Base-by-base conservation (phyloP, 306 rosid species). In the Vicia sativa region DNA sequence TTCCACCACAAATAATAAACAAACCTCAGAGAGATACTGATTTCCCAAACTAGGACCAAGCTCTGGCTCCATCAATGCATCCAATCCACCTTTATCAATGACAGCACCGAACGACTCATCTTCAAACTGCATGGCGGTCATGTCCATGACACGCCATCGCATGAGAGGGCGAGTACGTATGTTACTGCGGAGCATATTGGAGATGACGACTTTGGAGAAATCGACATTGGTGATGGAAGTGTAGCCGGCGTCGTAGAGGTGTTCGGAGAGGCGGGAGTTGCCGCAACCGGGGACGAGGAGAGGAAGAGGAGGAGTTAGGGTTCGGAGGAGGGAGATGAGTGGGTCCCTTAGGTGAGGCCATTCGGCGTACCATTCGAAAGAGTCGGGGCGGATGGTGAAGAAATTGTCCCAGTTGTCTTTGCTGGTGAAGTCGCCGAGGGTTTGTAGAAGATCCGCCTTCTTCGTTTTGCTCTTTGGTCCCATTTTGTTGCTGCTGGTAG, bases 81-180 rank as follows among this genome's bases (percentile, higher is more conserved):
- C 98, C 84, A 93, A 75, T 54, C 96, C 98, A 66, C 98, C 98
- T 83, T 93, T 93, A 70, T 93, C 98, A 71, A 93, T 62, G 18
- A 93, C 86, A 4, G 73, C 84, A 70, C 65, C 78, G 45, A 90
- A 90, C 12, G 70, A 75, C 23, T 74, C 89, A 18, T 87, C 86
- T 68, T 53, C 79, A 57, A 92, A 79, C 98, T 88, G 95, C 97
- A 93, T 86, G 69, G 28, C 63, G 25, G 98, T 93, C 82, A 93
- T 88, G 80, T 93, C 96, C 98, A 93, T 93, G 59, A 93, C 78
- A 54, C 98, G 96, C 98, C 98, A 93, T 9, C 87, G 92, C 98
- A 93, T 88, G 18, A 64, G 77, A 3, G 98, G 96, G 7, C 98
- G 87, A n/a, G 46, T 69, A 2, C 98, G 91, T 12, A 86, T 86